phyloP scores from a whole-genome alignment of 495 filamentous ascomycete genomes.

The Penicillium silybi region DNA sequence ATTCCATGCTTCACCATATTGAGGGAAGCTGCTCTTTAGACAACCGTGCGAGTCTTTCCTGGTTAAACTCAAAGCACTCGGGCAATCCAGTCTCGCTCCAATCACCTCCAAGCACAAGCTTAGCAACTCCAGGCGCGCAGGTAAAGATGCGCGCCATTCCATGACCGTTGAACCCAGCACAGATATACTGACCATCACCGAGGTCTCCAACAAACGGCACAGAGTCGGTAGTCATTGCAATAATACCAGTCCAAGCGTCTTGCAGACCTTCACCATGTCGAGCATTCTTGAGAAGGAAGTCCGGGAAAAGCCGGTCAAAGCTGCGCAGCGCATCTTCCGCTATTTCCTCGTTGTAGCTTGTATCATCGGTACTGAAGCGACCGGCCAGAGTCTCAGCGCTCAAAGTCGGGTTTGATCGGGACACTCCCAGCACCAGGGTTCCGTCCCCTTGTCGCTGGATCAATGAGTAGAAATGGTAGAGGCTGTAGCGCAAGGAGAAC shows the following conservation, averaged over 20 bases:
- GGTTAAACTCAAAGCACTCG: conserved; percentile 26
- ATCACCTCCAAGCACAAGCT: conserved; percentile 17
- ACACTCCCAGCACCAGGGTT: conserved; percentile 27
- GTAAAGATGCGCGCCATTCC: conserved; percentile 37
- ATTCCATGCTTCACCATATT: conserved; percentile 14
- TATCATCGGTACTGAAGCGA: conserved; percentile 25
- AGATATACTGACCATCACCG: conserved; percentile 29
- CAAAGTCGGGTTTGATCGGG: conserved; percentile 25
- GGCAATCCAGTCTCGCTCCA: conserved; percentile 28
- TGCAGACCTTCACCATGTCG: conserved; percentile 28
- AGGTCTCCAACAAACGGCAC: conserved; percentile 31
- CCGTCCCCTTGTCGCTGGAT: conserved; percentile 25
- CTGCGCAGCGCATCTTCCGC: conserved; percentile 20
- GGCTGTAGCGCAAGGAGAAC: conserved; percentile 28
- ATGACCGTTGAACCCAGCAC: conserved; percentile 35
- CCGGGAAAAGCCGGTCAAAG: conserved; percentile 21
- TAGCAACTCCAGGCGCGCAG: conserved; percentile 25
- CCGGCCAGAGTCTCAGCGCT: conserved; percentile 17
- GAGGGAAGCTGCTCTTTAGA: conserved; percentile 18
- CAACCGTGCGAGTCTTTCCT: conserved; percentile 14
- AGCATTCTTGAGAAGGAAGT: neutral
- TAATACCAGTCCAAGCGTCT: conserved; percentile 32
- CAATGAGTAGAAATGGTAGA: conserved; percentile 30
- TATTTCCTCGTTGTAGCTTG: conserved; percentile 24
- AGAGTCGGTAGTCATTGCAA: conserved; percentile 31